phyloP scores from a whole-genome alignment of 176 grass and related monocot genomes.

The Aechmea fasciata region DNA sequence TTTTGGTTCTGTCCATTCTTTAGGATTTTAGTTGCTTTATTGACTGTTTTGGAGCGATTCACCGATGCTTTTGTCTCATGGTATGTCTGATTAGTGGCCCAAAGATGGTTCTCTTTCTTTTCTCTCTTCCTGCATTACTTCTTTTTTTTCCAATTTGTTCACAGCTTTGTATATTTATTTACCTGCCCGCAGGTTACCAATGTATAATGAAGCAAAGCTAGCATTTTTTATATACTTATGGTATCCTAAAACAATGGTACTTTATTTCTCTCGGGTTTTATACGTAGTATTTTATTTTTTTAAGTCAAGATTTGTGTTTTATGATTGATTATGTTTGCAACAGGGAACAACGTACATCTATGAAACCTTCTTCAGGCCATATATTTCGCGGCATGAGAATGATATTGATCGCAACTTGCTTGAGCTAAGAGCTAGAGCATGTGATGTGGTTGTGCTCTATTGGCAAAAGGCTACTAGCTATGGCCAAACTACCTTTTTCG shows the following conservation, averaged over 20 bases:
- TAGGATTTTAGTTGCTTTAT: constrained; percentile 24
- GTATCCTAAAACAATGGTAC: constrained; percentile 25
- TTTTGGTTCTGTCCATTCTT: neutral
- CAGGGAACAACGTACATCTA: constrained; percentile 25
- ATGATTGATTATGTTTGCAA: neutral
- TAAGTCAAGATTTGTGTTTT: neutral
- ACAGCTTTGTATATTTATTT: neutral
- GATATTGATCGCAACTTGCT: constrained; percentile 19
- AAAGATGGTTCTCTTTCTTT: neutral
- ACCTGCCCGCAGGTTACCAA: constrained; percentile 16
- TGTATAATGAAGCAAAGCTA: constrained; percentile 24
- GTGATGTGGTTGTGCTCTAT: neutral
- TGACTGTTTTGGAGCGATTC: constrained; percentile 19
- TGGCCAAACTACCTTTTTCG: constrained; percentile 13
- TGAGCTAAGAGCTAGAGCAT: constrained; percentile 4
- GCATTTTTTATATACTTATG: constrained; percentile 23
- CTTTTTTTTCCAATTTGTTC: neutral
- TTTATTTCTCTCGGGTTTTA: neutral
- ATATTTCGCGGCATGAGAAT: constrained; percentile 6
- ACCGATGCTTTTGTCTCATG: constrained; percentile 23
- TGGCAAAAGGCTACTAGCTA: constrained; percentile 11
- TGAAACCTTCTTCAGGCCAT: constrained; percentile 20
- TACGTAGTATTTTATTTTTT: neutral
- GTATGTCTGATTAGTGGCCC: neutral
- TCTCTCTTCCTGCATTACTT: neutral